A percentile compares a stretch with the other conserved stretches of the same genome.
Evolutionary conservation across 2,329 filamentous ascomycete genomes (phyloP).

Genomic region (Aureobasidium lini): DNA sequence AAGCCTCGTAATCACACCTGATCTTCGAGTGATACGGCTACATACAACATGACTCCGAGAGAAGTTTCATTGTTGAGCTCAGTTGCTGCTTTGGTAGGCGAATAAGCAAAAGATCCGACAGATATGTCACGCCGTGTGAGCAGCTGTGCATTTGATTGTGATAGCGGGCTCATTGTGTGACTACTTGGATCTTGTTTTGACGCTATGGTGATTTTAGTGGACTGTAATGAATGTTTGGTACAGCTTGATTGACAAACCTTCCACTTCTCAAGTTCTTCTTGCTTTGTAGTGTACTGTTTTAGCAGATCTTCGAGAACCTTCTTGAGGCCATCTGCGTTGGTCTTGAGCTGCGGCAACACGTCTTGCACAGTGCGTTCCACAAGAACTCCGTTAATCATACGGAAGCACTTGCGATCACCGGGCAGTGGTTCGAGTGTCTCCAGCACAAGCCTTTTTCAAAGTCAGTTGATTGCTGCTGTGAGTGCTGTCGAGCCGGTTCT

Average conservation of each 20-base stretch:
- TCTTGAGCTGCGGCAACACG: conserved; percentile 82
- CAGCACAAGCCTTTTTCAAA: conserved; percentile 66
- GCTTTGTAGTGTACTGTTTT: conserved; percentile 93
- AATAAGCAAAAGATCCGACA: background rate
- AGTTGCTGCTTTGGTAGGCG: background rate
- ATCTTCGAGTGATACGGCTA: background rate
- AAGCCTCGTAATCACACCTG: background rate
- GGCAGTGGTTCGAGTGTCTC: conserved; percentile 82
- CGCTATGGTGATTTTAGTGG: background rate
- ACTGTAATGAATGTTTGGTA: background rate
- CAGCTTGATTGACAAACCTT: conserved; percentile 58
- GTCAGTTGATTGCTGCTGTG: background rate
- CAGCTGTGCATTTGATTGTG: background rate
- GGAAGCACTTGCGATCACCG: conserved; percentile 89
- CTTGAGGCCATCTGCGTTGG: conserved; percentile 86
- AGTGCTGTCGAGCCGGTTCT: no score
- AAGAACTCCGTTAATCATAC: conserved; percentile 94
- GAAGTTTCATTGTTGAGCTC: background rate
- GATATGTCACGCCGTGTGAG: background rate
- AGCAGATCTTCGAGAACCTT: conserved; percentile 91
- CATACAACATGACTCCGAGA: background rate
- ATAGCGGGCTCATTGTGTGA: conserved; percentile 54
- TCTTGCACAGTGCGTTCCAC: conserved; percentile 92
- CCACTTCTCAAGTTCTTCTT: conserved; percentile 95
- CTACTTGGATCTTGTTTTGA: conserved; percentile 82